Evolutionary conservation across 768 basidiomycete genomes (phyloP).

Genomic region (Kwoniella europaea): DNA sequence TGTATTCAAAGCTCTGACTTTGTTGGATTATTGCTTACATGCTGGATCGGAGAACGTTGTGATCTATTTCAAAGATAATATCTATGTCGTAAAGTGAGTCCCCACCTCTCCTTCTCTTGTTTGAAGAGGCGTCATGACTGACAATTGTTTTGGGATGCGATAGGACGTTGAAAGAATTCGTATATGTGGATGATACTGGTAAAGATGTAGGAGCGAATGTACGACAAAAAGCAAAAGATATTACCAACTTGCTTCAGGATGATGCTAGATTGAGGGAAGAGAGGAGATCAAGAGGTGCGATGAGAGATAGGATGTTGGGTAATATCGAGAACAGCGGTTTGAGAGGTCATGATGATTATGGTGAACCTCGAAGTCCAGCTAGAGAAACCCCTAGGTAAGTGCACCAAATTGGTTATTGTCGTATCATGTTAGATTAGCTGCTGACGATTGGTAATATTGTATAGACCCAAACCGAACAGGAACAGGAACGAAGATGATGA

Average conservation of each 20-base stretch:
- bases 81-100: slow-evolving; percentile 85
- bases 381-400: slow-evolving; percentile 25
- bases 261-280: slow-evolving; percentile 82
- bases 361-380: slow-evolving; percentile 29
- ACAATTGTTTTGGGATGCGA: not conserved
- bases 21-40: slow-evolving; percentile 94
- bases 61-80: slow-evolving; percentile 95
- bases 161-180: slow-evolving; percentile 92
- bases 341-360: slow-evolving; percentile 60
- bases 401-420: not conserved
- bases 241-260: slow-evolving; percentile 89
- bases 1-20: slow-evolving; percentile 94
- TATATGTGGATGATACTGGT: slow-evolving; percentile 89
- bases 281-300: slow-evolving; percentile 71
- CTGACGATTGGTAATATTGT: not conserved
- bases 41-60: slow-evolving; percentile 98
- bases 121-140: no score
- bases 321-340: slow-evolving; percentile 61
- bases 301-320: slow-evolving; percentile 92
- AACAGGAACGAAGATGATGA: slow-evolving; percentile 74
- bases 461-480: slow-evolving; percentile 49
- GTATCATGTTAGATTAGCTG: not conserved
- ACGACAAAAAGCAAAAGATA: slow-evolving; percentile 78
- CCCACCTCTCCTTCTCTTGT: no score
- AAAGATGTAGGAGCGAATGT: slow-evolving; percentile 97